Base-by-base conservation (phyloP, 805 yeast species). In the Suhomyces canberraensis region DNA sequence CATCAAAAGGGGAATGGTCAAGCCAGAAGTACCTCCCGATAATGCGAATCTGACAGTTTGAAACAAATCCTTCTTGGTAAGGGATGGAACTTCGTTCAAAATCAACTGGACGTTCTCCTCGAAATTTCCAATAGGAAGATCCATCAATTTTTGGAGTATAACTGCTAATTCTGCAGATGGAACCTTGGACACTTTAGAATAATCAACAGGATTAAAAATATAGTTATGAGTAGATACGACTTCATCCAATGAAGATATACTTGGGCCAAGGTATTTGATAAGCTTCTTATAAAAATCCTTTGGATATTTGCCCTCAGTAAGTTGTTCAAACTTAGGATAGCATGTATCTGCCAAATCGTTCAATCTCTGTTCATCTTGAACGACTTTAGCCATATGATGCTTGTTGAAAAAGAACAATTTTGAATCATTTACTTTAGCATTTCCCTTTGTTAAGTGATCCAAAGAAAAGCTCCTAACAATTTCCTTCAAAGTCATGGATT, bases 361-460 rank as follows among this genome's bases (percentile, higher is more conserved):
- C 6, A 76, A 58, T 17, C 53, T 52, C 1, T 32, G 48, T 0
- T 68, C 61, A 25, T 72, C 61, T 15, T 47, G 42, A 11, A 86
- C 51, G 35, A 68, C 66, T 26, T 56, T 44, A 4, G 60, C 59
- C 26, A 89, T 60, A 53, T 84, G 87, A 41, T 71, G 73, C 50
- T 84, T 86, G 60, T 93, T 90, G 64, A 93, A 85, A 55, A 64
- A 85, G 46, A 70, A 66, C 36, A 93, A 69, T 58, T 93, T 91
- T 36, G 74, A 71, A 41, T 78, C 80, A 45, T 85, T 89, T 6
- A 93, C 96, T 55, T 89, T 91, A 11, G 96, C 95, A 61, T 90
- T 90, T 1, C 98, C 98, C 51, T 79, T 88, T 9, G 98, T 91
- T 47, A 93, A 69, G 16, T 84, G 80, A 39, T 80, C 79, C 25